Base-by-base conservation (phyloP, 106 monocot species). In the Acorus calamus region DNA sequence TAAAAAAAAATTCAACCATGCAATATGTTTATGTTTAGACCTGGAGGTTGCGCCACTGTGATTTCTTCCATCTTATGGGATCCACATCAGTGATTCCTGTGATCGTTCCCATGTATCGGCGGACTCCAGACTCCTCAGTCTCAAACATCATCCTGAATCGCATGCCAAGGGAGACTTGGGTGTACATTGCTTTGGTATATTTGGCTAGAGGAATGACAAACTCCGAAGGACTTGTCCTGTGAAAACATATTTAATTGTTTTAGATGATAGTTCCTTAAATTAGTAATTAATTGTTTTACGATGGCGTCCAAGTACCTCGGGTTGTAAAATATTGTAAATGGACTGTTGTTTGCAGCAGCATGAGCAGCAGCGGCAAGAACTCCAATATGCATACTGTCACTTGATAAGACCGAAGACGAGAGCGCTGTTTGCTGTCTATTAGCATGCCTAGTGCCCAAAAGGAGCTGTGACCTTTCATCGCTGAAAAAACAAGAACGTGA, bases 121-220 rank as follows among this genome's bases (percentile, higher is more conserved):
- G 49, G 5, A 6, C 4, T 7, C 75, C 69, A 5, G 69, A 76
- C 6, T 76, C 75, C 5, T 76, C 69, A 10, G 75, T 76, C 11
- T 69, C 75, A 52, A 76, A 76, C 68, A 76, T 69, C 75, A 76
- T 69, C 42, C 75, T 8, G 51, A 76, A 76, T 7, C 75, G 69
- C 75, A 76, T 76, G 4, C 75, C 75, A 3, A 76, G 46, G 8
- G 75, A 68, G 5, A 76, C n/a, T 57, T 76, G 75, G 42, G 47
- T 54, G 50, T 76, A 76, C 14, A 76, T 69, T 14, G 69, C 69
- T 53, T 69, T 69, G 56, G 69, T 76, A 51, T 64, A 76, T 57
- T 69, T 76, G 12, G 69, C 49, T 8, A 76, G 56, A 50, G 75
- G 75, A 51, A 76, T 63, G 14, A 76, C 63, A 58, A 76, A 76